These are phyloP conservation scores for Letharia lupina DNA, from an alignment of 495 filamentous ascomycete genomes.

Conservation along the genomic window DNA sequence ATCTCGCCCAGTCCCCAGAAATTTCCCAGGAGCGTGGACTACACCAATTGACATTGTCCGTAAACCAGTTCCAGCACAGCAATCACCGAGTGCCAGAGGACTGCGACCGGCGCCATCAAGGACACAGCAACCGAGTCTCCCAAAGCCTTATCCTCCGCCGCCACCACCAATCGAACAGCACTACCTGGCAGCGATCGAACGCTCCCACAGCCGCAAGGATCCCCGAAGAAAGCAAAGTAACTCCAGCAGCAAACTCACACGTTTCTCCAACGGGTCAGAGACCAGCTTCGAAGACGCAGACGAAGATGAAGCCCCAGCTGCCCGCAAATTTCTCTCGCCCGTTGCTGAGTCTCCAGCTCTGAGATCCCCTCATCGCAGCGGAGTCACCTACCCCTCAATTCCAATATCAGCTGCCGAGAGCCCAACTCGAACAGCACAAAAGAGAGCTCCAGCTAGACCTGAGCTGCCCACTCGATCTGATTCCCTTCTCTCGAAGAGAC, in stretches of 20 bases:
- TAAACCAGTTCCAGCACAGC: slow-evolving; percentile 17
- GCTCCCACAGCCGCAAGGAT: slow-evolving; percentile 16
- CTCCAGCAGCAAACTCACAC: slow-evolving; percentile 14
- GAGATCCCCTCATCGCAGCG: slow-evolving; percentile 15
- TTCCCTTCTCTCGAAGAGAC: slow-evolving; percentile 9
- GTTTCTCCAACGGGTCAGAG: slow-evolving; percentile 18
- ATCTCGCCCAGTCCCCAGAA: slow-evolving; percentile 3
- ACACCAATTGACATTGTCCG: slow-evolving; percentile 10
- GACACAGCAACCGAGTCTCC: slow-evolving; percentile 33
- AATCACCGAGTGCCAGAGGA: slow-evolving; percentile 12
- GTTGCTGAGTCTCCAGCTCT: slow-evolving; percentile 21
- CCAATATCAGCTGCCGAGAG: slow-evolving; percentile 20
- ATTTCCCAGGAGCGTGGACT: slow-evolving; percentile 10
- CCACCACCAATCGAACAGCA: slow-evolving; percentile 13
- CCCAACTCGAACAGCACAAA: slow-evolving; percentile 13
- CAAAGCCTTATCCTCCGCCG: slow-evolving; percentile 26
- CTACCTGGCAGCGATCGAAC: slow-evolving; percentile 4
- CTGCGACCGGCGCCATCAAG: slow-evolving; percentile 4
- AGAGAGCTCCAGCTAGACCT: slow-evolving; percentile 8
- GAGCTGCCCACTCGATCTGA: slow-evolving; percentile 7
- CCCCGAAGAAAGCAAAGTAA: slow-evolving; percentile 14
- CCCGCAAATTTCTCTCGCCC: slow-evolving; percentile 17
- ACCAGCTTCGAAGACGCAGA: slow-evolving; percentile 25
- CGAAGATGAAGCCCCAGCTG: slow-evolving; percentile 15
- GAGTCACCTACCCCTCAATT: slow-evolving; percentile 14